These are phyloP conservation scores for Cyamopsis tetragonoloba DNA, from an alignment of 306 rosid species.

Conservation along the genomic window DNA sequence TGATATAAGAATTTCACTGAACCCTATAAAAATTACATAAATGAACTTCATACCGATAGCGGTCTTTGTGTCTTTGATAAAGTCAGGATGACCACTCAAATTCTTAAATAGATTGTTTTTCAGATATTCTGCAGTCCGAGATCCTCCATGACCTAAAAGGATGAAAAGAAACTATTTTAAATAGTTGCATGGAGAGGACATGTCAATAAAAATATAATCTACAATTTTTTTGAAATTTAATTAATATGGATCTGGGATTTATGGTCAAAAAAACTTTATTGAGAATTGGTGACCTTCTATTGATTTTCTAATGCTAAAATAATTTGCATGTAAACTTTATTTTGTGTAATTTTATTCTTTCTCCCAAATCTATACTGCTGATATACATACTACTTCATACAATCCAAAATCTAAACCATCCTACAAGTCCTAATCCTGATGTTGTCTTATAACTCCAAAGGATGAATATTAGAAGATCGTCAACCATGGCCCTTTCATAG, in stretches of 20 bases:
- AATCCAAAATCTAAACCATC: background rate
- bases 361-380: background rate
- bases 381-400: background rate
- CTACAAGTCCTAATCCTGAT: background rate
- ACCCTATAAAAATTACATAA: background rate
- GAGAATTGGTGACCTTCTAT: slow-evolving; percentile 8
- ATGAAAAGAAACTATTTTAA: slow-evolving; percentile 8
- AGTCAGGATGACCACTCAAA: slow-evolving; percentile 72
- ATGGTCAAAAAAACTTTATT: background rate
- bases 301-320: background rate
- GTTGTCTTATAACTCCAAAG: background rate
- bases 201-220: slow-evolving; percentile 4
- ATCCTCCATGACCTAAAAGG: slow-evolving; percentile 81
- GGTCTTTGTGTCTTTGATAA: slow-evolving; percentile 70
- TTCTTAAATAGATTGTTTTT: slow-evolving; percentile 74
- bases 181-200: background rate
- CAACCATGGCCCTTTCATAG: background rate
- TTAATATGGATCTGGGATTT: background rate
- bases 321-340: background rate
- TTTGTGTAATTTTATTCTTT: background rate
- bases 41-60: slow-evolving; percentile 59
- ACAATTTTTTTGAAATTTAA: background rate
- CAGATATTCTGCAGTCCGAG: slow-evolving; percentile 79
- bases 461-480: slow-evolving; percentile 1
- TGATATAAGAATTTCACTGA: background rate